Conservation (phyloP, 1,139 yeast genomes). For the Candida labiduridarum region DNA sequence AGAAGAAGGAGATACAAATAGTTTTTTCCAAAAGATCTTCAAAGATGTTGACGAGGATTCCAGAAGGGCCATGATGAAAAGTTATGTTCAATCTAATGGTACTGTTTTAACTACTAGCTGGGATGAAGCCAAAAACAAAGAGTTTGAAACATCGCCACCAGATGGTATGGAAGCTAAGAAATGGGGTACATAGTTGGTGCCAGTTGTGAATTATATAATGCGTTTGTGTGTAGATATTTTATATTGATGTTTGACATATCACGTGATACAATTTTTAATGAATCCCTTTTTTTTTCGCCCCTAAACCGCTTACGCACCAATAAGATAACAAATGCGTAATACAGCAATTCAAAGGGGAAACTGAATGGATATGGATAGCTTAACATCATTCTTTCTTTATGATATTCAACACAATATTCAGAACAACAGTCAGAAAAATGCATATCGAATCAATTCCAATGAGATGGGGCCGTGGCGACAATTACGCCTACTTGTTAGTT, state of each 20-base stretch:
- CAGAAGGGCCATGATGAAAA: conserved; percentile 94
- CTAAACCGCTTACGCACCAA: background rate
- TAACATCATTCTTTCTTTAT: background rate
- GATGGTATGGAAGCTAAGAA: conserved; percentile 60
- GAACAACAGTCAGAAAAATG: conserved; percentile 53
- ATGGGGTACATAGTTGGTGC: conserved; percentile 29
- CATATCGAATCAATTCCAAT: conserved; percentile 80
- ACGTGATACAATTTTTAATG: background rate
- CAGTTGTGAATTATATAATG: background rate
- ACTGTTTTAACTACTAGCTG: conserved; percentile 93
- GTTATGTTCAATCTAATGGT: conserved; percentile 91
- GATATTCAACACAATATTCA: conserved; percentile 8
- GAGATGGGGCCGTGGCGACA: conserved; percentile 96
- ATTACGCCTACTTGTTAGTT: conserved; percentile 78
- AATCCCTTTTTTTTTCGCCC: background rate
- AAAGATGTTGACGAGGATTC: conserved; percentile 87
- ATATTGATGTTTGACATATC: too few relatives aligned
- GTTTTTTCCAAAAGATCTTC: conserved; percentile 76
- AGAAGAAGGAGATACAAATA: conserved; percentile 55
- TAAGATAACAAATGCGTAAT: background rate
- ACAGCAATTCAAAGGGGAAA: background rate
- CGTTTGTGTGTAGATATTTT: background rate
- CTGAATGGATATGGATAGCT: background rate
- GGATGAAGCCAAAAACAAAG: conserved; percentile 77
- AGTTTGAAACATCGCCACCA: conserved; percentile 77